These are phyloP conservation scores for Kurtzmaniella cleridarum DNA, from an alignment of 805 yeast species.

Conservation along the genomic window DNA sequence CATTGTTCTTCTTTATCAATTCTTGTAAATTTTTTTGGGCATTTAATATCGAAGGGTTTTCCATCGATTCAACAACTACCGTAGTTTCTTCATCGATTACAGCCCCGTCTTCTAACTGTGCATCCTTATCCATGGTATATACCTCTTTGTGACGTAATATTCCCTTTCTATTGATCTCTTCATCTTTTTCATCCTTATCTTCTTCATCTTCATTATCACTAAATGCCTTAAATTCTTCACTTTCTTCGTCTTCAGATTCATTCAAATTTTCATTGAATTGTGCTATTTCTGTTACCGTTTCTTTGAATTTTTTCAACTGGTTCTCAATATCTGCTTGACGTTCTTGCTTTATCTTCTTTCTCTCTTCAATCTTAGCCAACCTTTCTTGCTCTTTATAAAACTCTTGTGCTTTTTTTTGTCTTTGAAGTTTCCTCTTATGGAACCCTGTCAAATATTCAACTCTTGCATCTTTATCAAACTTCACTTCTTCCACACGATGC, in stretches of 20 bases:
- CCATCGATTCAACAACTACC: constrained; percentile 36
- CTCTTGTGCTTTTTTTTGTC: constrained; percentile 82
- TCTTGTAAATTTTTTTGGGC: constrained; percentile 32
- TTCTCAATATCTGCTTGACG: constrained; percentile 60
- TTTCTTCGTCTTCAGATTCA: constrained; percentile 9
- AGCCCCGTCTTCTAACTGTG: constrained; percentile 15
- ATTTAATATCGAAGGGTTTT: constrained; percentile 36
- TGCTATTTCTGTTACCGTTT: constrained; percentile 28
- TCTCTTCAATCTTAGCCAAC: constrained; percentile 65
- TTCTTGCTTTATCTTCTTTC: constrained; percentile 67
- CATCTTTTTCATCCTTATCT: constrained; percentile 7
- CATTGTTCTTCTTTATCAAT: constrained; percentile 61
- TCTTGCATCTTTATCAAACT: constrained; percentile 75
- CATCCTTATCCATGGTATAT: constrained; percentile 24
- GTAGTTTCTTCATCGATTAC: constrained; percentile 42
- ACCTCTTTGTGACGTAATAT: constrained; percentile 42
- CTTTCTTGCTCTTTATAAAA: constrained; percentile 74
- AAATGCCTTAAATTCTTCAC: constrained; percentile 2
- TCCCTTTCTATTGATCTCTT: constrained; percentile 22
- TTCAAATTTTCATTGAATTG: constrained; percentile 13
- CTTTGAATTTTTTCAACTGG: constrained; percentile 55
- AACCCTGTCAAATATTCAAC: constrained; percentile 88
- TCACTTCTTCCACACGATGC: constrained; percentile 76
- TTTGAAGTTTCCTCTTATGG: constrained; percentile 84
- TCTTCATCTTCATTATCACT: constrained; percentile 6